phyloP scores from a whole-genome alignment of 2,329 filamentous ascomycete genomes.

The Ascochyta clinopodiicola region DNA sequence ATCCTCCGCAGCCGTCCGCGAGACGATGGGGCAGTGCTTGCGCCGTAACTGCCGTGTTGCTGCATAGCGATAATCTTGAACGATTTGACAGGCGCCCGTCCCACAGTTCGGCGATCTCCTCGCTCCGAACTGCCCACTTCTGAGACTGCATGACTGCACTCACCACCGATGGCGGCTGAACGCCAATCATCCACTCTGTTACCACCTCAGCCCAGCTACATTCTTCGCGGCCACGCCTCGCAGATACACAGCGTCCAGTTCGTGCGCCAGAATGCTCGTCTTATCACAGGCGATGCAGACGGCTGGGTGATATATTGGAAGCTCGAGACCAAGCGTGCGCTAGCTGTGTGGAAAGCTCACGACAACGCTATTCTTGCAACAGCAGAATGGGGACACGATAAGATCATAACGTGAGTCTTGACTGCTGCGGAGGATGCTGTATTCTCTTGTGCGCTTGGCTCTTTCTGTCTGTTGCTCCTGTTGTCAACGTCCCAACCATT shows the following conservation, averaged over 20 bases:
- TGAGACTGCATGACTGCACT: constrained; percentile 26
- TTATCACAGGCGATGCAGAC: constrained; percentile 87
- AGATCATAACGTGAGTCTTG: constrained; percentile 77
- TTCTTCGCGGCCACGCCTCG: constrained; percentile 84
- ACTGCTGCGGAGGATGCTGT: neutral
- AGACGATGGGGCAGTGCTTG: constrained; percentile 15
- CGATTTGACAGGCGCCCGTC: constrained; percentile 23
- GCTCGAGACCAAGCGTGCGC: constrained; percentile 77
- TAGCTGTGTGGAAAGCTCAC: constrained; percentile 88
- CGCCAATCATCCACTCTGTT: constrained; percentile 44
- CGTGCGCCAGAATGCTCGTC: constrained; percentile 72
- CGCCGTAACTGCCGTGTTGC: constrained; percentile 7
- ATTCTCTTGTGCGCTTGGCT: neutral
- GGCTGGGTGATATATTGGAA: constrained; percentile 91
- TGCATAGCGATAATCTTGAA: constrained; percentile 13
- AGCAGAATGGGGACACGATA: constrained; percentile 72
- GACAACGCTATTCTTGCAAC: constrained; percentile 77
- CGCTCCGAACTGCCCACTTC: constrained; percentile 38
- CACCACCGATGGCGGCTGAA: constrained; percentile 36
- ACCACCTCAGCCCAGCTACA: constrained; percentile 66
- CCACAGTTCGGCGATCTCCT: constrained; percentile 33
- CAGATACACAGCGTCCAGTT: constrained; percentile 81
- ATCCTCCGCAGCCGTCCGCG: neutral
- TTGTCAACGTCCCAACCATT: neutral
- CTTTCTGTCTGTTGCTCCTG: neutral